A percentile compares a stretch with the other conserved stretches of the same genome.
Conservation (phyloP, 139 green algal genomes). For the Haematococcus lacustris region DNA sequence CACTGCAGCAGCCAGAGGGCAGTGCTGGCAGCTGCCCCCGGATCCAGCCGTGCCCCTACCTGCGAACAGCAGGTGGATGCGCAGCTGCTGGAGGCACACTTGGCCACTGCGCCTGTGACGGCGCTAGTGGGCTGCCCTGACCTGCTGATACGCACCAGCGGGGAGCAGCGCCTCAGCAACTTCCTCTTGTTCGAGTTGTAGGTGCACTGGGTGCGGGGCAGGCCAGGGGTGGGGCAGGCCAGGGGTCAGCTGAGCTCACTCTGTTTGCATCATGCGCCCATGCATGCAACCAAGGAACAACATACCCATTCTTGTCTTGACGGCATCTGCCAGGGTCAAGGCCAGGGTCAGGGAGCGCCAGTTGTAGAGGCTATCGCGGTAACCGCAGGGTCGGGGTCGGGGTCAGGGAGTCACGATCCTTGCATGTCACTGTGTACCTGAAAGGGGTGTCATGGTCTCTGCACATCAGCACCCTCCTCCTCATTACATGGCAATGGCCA, state of each 20-base stretch:
- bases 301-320: not conserved
- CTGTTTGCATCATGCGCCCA: not conserved
- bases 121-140: slow-evolving; percentile 42
- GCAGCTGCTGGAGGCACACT: slow-evolving; percentile 16
- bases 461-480: no score
- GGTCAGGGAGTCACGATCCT: no score
- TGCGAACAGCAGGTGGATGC: slow-evolving; percentile 23
- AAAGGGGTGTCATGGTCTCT: no score
- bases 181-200: slow-evolving; percentile 78
- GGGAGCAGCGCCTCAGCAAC: slow-evolving; percentile 72
- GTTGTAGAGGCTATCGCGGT: not conserved
- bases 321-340: not conserved
- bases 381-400: no score
- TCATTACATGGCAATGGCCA: no score
- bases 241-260: not conserved
- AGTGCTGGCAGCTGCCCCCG: not conserved
- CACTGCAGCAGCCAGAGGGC: not conserved
- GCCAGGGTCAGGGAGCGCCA: not conserved
- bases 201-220: not conserved
- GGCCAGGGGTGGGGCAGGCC: no score
- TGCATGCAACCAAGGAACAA: not conserved
- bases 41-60: not conserved
- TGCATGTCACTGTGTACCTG: no score
- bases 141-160: slow-evolving; percentile 71
- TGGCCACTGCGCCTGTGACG: slow-evolving; percentile 13